Conservation (phyloP, 140 eudicot species). For the Anethum foeniculum region DNA sequence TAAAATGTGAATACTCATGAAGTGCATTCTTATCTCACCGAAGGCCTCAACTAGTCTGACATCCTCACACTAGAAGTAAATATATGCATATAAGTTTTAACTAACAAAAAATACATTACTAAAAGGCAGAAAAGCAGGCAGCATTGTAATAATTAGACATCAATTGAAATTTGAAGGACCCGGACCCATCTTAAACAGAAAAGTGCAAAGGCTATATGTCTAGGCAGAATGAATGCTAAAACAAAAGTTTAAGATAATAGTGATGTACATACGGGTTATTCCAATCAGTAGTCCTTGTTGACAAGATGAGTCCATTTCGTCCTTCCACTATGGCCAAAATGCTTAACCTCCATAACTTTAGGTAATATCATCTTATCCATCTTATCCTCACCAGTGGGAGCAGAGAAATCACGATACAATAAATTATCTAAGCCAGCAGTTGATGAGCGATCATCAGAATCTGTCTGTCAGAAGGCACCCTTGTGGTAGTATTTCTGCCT, state of each 20-base stretch:
- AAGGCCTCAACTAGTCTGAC: neutral
- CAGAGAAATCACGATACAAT: constrained; percentile 59
- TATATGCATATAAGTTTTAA: neutral
- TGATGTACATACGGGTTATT: constrained; percentile 76
- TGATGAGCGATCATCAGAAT: constrained; percentile 69
- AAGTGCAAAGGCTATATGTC: neutral
- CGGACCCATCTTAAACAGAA: neutral
- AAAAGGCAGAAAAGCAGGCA: neutral
- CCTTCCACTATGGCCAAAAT: constrained; percentile 95
- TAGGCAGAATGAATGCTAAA: neutral
- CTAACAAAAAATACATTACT: neutral
- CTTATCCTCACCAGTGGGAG: constrained; percentile 94
- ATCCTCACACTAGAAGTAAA: neutral
- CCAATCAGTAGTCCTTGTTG: constrained; percentile 96
- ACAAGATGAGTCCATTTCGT: constrained; percentile 97
- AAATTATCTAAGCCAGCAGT: constrained; percentile 60
- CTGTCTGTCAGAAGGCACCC: constrained; percentile 84
- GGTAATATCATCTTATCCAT: constrained; percentile 88
- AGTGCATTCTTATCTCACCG: neutral
- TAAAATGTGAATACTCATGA: neutral
- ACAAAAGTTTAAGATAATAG: neutral
- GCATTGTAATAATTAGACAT: neutral
- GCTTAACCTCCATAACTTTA: constrained; percentile 95
- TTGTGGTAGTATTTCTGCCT: constrained; percentile 98
- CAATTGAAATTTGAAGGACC: neutral